Base-by-base conservation (phyloP, 257 asterid genomes). In the Lithospermum erythrorhizon region DNA sequence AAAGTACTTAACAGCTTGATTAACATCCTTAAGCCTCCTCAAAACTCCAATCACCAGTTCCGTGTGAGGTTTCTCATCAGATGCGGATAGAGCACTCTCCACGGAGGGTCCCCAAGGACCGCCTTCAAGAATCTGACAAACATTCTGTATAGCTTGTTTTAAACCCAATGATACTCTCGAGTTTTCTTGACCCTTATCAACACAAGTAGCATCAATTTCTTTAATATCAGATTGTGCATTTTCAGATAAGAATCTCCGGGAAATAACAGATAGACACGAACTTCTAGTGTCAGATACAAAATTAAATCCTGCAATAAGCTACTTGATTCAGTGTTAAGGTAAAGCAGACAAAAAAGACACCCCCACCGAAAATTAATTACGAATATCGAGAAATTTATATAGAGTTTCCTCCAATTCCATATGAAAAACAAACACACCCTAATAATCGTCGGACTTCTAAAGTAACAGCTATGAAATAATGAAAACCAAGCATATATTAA, bases 11-110 rank as follows among this genome's bases (percentile, higher is more conserved):
- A 86, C 55, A 54, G 86, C 94, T 65, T 74, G 54, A 55, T 79
- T 75, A 29, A 75, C 82, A 69, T 91, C 90, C 76, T 82, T 89
- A 71, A 86, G 67, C 68, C 87, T 81, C 72, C 89, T 86, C 61
- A 91, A 76, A 49, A 88, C 96, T 57, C 95, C 95, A 63, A 81
- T 77, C n/a, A 81, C 82, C 64, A 84, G 63, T 75, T 82, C 90
- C 0, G 75, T 19, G n/a, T 73, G 73, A 22, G 78, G 84, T 51
- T 69, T 83, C 55, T 67, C 82, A 53, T 70, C 78, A 68, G 72
- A 76, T 2, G 72, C 64, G 17, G 80, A 75, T 69, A 91, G 77
- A 67, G 82, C 77, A 66, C 64, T 76, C 83, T 91, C 96, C 62
- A 84, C 15, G 15, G 86, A 72, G 65, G 95, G 86, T 52, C 88